A percentile compares a stretch with the other conserved stretches of the same genome.
Evolutionary conservation across 306 rosid genomes (phyloP).

Genomic region (Hippophae rhamnoides): DNA sequence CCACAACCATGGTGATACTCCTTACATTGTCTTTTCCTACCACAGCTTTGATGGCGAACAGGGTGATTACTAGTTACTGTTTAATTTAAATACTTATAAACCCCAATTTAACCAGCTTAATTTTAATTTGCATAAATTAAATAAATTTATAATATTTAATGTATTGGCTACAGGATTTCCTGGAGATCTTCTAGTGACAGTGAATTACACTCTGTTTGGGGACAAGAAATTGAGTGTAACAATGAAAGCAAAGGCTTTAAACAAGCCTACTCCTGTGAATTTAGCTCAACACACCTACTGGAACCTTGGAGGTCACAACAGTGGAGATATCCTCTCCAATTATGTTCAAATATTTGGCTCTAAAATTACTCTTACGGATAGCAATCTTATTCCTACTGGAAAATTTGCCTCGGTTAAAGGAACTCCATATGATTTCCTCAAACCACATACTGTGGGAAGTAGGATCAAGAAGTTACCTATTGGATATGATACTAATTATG

Average conservation of each 20-base stretch:
- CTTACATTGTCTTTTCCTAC: slow-evolving; percentile 54
- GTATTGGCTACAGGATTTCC: slow-evolving; percentile 60
- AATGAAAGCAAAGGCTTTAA: slow-evolving; percentile 65
- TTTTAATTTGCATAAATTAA: neutral
- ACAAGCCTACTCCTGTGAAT: slow-evolving; percentile 82
- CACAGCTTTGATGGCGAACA: slow-evolving; percentile 72
- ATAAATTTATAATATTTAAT: neutral
- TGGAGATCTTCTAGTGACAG: slow-evolving; percentile 57
- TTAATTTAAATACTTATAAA: too few relatives aligned
- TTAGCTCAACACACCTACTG: slow-evolving; percentile 71
- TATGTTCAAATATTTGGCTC: slow-evolving; percentile 57
- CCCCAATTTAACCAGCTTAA: neutral
- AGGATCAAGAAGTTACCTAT: slow-evolving; percentile 41
- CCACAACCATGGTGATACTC: slow-evolving; percentile 32
- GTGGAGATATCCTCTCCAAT: slow-evolving; percentile 61
- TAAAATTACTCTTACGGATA: slow-evolving; percentile 46
- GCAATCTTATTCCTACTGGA: slow-evolving; percentile 68
- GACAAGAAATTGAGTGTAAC: slow-evolving; percentile 31
- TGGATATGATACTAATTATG: slow-evolving; percentile 78
- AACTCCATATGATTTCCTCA: slow-evolving; percentile 72
- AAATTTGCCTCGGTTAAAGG: slow-evolving; percentile 41
- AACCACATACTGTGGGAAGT: slow-evolving; percentile 48
- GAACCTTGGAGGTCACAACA: slow-evolving; percentile 75
- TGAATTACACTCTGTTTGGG: slow-evolving; percentile 40
- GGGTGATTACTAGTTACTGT: slow-evolving; percentile 28